Evolutionary conservation across 129 eudicot genomes (phyloP).

Genomic region (Centella asiatica): DNA sequence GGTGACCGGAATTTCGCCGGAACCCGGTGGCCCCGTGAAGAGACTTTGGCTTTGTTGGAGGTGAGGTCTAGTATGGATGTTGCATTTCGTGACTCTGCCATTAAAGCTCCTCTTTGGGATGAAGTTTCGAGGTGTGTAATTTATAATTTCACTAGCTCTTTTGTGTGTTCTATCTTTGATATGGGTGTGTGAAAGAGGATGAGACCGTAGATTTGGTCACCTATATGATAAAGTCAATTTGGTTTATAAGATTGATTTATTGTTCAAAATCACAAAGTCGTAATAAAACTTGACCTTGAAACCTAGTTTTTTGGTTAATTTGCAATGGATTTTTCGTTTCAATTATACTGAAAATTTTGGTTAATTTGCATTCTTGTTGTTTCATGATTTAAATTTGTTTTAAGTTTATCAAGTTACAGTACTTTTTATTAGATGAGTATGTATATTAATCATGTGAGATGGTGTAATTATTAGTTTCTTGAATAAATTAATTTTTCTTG

Average conservation of each 20-base stretch:
- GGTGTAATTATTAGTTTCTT: neutral
- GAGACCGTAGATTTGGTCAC: neutral
- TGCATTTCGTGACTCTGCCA: conserved; percentile 29
- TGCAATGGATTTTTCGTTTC: neutral
- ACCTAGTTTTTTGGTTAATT: neutral
- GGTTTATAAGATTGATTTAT: too few relatives aligned
- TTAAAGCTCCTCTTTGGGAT: conserved; percentile 53
- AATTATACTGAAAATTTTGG: too few relatives aligned
- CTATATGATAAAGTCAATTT: neutral
- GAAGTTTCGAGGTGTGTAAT: conserved; percentile 43
- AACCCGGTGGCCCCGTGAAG: conserved; percentile 49
- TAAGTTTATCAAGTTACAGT: too few relatives aligned
- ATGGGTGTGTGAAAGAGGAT: neutral
- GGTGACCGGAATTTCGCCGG: conserved; percentile 24
- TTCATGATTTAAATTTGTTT: too few relatives aligned
- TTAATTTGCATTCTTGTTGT: too few relatives aligned
- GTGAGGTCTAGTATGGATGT: conserved; percentile 45
- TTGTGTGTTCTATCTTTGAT: neutral
- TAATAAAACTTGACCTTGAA: neutral
- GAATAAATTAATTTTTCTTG: neutral
- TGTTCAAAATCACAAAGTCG: neutral
- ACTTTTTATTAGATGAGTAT: too few relatives aligned
- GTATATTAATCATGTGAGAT: too few relatives aligned
- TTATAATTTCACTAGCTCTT: neutral
- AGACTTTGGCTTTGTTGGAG: conserved; percentile 44